These are phyloP conservation scores for Firmiana major DNA, from an alignment of 345 rosid genomes.

Conservation along the genomic window DNA sequence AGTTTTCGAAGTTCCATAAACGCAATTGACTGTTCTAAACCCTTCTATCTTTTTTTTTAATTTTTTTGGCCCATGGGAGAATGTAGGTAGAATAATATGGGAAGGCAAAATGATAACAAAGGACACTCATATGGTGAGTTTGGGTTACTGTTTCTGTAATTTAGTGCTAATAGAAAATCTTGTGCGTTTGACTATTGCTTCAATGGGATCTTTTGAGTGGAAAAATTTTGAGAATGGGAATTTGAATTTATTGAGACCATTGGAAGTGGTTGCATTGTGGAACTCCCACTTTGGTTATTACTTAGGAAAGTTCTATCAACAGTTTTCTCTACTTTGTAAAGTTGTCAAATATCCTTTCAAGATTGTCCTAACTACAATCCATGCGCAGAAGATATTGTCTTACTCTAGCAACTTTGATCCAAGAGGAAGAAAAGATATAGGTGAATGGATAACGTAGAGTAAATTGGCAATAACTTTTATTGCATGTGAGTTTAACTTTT, in stretches of 20 bases:
- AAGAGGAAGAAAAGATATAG: background rate
- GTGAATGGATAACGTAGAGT: background rate
- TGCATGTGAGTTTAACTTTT: no score
- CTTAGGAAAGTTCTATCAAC: background rate
- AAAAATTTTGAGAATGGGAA: background rate
- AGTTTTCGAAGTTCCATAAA: background rate
- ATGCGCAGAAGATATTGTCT: background rate
- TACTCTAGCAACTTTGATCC: background rate
- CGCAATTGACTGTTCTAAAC: background rate
- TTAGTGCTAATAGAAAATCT: background rate
- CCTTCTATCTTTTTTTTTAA: background rate
- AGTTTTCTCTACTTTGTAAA: background rate
- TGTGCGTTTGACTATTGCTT: conserved; percentile 1
- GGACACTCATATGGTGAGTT: background rate
- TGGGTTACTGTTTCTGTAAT: background rate
- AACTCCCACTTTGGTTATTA: background rate
- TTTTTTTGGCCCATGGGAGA: background rate
- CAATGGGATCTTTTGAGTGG: background rate
- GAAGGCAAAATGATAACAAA: background rate
- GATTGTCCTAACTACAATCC: conserved; percentile 4
- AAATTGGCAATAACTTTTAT: background rate
- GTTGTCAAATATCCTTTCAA: background rate
- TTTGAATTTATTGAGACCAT: background rate
- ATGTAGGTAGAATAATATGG: background rate
- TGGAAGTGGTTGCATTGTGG: conserved; percentile 11